Evolutionary conservation across 352 stramenopile species (phyloP), one percentile per base, ranked within the genome.

Genomic region (Globisporangium spinosum): DNA sequence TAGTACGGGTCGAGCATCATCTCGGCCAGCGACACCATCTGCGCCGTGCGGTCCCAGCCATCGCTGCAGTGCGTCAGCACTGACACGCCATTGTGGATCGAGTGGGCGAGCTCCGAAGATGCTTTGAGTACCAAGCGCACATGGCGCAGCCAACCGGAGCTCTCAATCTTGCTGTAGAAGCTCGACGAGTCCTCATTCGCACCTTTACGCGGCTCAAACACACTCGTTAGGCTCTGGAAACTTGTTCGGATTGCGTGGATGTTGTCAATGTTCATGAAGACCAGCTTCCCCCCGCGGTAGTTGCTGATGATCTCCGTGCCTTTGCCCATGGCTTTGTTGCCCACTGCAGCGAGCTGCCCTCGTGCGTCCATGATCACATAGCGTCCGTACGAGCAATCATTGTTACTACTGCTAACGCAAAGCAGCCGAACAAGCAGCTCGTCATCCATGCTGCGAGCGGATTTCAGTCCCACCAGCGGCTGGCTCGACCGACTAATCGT

Each of bases 261-360:
- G 75, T 99, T 99, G 20, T 97, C 95, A 74, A 99, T 98, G 62
- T 98, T 98, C 86, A 98, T 97, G 77, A 99, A 99, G 23, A 94
- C 84, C 25, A 99, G 80, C 10, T 97, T 98, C 10, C 88, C 81
- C 5, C 95, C 90, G 12, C 84, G 79, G 78, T 99, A 99, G 77
- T 98, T 97, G 67, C 90, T 93, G 3, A 89, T 87, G 75, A 98
- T 98, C 75, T 99, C 97, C 4, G 97, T 98, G 43, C 96, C 96
- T 80, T 97, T 98, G 67, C 97, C 91, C 80, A 98, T 75, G 61
- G 98, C 85, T 60, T 93, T 96, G 62, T 96, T 92, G 7, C 87
- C 88, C 10, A 97, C 89, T 0, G 84, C 83, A 9, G 82, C 80
- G 13, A 98, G 75, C 58, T 98, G 88, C 29, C 84, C 80, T 0